Evolutionary conservation across 495 filamentous ascomycete species (phyloP).

Genomic region (Hapsidospora chrysogenum): DNA sequence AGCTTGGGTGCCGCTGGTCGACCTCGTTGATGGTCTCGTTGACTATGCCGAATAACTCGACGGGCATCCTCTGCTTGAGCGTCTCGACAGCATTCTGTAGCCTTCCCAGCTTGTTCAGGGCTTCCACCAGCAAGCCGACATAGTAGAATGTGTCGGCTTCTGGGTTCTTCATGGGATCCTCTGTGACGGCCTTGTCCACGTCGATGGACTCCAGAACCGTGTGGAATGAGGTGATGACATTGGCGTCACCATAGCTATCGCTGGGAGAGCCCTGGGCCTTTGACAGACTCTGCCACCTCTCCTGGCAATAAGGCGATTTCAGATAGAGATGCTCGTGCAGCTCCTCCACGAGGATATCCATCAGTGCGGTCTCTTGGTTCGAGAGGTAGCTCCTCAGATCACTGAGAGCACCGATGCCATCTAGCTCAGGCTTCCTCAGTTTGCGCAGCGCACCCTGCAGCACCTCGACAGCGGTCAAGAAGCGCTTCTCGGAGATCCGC

Average conservation of each 20-base stretch:
- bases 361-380: conserved; percentile 80
- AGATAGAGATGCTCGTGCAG: conserved; percentile 94
- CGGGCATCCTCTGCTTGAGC: conserved; percentile 82
- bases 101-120: conserved; percentile 71
- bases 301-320: conserved; percentile 90
- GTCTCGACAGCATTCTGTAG: conserved; percentile 74
- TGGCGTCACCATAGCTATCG: conserved; percentile 27
- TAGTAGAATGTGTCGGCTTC: conserved; percentile 92
- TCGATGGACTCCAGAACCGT: conserved; percentile 69
- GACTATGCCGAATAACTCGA: conserved; percentile 86
- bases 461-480: conserved; percentile 80
- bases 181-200: conserved; percentile 44
- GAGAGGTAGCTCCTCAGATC: conserved; percentile 77
- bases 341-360: conserved; percentile 91
- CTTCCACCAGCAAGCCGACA: conserved; percentile 73
- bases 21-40: conserved; percentile 90
- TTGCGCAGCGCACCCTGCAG: conserved; percentile 71
- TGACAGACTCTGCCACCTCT: conserved; percentile 70
- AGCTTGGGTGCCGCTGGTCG: conserved; percentile 73
- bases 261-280: conserved; percentile 29
- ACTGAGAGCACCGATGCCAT: conserved; percentile 75
- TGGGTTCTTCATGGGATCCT: conserved; percentile 79
- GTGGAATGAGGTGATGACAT: conserved; percentile 43
- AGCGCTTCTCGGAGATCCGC: conserved; percentile 87
- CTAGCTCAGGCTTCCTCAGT: conserved; percentile 73